Evolutionary conservation across 805 yeast species (phyloP), one percentile per base, ranked within the genome.

Genomic region (Cyberlindnera mrakii): DNA sequence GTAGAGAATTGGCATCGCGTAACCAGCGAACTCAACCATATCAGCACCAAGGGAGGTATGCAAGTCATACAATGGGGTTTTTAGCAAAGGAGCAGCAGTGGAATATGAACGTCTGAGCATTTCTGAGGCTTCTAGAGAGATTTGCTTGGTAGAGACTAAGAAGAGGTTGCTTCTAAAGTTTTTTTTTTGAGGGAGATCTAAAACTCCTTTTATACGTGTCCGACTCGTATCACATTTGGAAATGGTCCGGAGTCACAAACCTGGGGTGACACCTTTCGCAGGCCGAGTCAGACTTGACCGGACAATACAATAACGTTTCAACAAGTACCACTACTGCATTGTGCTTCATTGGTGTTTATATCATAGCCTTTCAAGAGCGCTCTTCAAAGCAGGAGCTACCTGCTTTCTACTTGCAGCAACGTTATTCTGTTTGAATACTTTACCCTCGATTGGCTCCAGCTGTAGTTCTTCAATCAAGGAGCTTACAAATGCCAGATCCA

Each of bases 11-110:
- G 99, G 99, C 97, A 93, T 91, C 37, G 82, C 77, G 58, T 77
- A 93, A n/a, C 96, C 96, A 15, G 98, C 98, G 65, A 86, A 93
- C 36, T 95, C 95, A 4, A 90, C 98, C 82, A 93, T 82, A 43
- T 85, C 89, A 13, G 89, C 99, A 6, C 89, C 91, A 37, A 79
- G 69, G 43, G 76, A 75, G 30, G 82, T 69, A 61, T 93, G 97
- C 19, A 88, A 71, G 45, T 84, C 88, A 61, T 83, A 79, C 33
- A 93, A 70, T 5, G 98, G 95, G 1, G 98, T 93, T 51, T 75
- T 69, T 38, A 49, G 50, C 46, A 37, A 39, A 45, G 47, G 47
- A 7, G 13, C 45, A 19, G 58, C 49, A 5, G 59, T 49, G 17
- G 59, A 53, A 44, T 57, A 54, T 4, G 52, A 42, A 31, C 60